Percentiles rank a stretch among this genome's conserved stretches.
phyloP scores from a whole-genome alignment of 139 green algal genomes.

The Volvox reticuliferus region DNA sequence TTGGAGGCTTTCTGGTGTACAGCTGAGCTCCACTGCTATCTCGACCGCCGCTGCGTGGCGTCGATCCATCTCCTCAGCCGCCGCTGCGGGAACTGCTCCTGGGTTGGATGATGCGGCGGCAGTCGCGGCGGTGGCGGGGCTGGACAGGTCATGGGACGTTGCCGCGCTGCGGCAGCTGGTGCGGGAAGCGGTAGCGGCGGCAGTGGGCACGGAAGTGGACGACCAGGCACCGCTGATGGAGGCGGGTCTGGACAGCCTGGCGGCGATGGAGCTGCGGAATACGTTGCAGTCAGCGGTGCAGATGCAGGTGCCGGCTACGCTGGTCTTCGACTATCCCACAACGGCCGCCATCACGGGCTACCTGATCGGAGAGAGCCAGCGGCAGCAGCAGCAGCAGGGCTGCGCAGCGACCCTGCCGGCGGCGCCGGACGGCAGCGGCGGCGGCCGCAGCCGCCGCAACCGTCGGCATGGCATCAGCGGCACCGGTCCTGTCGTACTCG shows the following conservation, averaged over 20 bases:
- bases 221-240: constrained; percentile 68
- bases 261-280: constrained; percentile 77
- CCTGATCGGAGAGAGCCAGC: neutral
- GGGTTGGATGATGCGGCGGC: neutral
- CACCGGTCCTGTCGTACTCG: neutral
- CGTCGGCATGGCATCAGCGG: neutral
- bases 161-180: constrained; percentile 53
- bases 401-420: neutral
- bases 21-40: neutral
- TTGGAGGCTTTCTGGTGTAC: constrained; percentile 5
- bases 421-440: neutral
- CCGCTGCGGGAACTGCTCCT: neutral
- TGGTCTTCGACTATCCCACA: constrained; percentile 65
- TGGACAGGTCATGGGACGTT: constrained; percentile 6
- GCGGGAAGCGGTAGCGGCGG: neutral
- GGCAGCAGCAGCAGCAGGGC: constrained; percentile 3
- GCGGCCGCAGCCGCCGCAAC: neutral
- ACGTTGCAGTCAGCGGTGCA: constrained; percentile 57
- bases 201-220: constrained; percentile 25
- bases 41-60: neutral
- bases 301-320: constrained; percentile 79
- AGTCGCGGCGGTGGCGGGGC: neutral
- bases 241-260: constrained; percentile 81
- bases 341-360: constrained; percentile 30
- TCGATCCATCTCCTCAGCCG: neutral